Evolutionary conservation across 2,329 filamentous ascomycete species (phyloP), one percentile per base, ranked within the genome.

Genomic region (Emmonsiellopsis sp.): DNA sequence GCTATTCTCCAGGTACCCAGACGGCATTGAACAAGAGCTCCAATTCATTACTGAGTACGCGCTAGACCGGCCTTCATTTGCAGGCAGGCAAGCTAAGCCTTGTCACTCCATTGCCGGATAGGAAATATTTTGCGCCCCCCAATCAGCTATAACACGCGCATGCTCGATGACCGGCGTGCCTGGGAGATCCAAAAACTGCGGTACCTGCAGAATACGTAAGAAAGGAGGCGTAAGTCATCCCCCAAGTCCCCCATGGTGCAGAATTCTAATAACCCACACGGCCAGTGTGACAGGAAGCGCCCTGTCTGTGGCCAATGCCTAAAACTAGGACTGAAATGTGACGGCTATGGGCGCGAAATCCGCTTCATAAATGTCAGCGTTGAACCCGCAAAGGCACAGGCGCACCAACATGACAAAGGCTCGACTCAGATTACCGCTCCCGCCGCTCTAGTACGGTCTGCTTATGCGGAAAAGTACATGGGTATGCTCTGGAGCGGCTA

Each of bases 221-320:
- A 81, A 83, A 56, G 82, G 81, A 64, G 52, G 52, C 20, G 81
- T 81, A 69, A 58, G 74, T 65, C 40, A 32, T 20, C 38, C 41
- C 16, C 35, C 15, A 26, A 52, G 52, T 34, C 35, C 32, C n/a
- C 50, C 54, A 38, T 51, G 11, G 34, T 50, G 34, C 47, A 37
- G 15, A 11, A 50, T 50, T 35, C 45, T 54, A 50, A 54, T 26
- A 6, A 20, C 37, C 37, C 40, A n/a, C 30, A 2, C 52, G 43
- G 31, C n/a, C 59, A 83, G 79, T 85, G 83, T 65, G 83, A 83
- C 67, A 81, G 83, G 58, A 75, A 79, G 54, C 76, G 77, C 3
- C 83, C 83, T 1, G 71, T 72, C 38, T 86, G 83, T 65, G 76
- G 75, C 52, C 84, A 83, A 63, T 86, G 83, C 64, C 70, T 75